Evolutionary conservation across 257 asterid genomes (phyloP).

Genomic region (Solanum boliviense): DNA sequence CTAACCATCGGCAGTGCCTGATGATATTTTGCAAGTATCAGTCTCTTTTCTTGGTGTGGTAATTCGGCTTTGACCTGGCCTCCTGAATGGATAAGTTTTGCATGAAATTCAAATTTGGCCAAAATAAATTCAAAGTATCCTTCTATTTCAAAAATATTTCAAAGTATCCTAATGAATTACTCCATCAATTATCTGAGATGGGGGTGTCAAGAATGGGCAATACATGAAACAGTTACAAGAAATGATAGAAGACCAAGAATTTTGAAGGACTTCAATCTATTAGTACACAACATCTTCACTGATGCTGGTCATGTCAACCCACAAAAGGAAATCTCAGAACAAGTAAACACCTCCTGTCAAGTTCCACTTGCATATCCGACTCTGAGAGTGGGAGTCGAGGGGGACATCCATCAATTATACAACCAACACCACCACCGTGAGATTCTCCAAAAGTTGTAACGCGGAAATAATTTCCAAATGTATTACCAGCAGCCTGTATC

Average conservation of each 20-base stretch:
- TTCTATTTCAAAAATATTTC: too few relatives aligned
- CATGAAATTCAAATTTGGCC: not conserved
- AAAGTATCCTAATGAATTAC: not conserved
- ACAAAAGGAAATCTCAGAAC: not conserved
- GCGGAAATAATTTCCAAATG: constrained; percentile 72
- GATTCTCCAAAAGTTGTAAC: constrained; percentile 97
- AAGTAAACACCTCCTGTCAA: constrained; percentile 72
- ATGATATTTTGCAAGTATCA: constrained; percentile 77
- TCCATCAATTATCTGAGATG: not conserved
- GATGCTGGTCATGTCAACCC: not conserved
- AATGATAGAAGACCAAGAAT: not conserved
- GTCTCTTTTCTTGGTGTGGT: constrained; percentile 98
- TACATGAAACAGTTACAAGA: not conserved
- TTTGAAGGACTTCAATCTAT: not conserved
- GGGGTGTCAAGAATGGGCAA: not conserved
- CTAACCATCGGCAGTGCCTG: constrained; percentile 82
- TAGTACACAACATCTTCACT: not conserved
- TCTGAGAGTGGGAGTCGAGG: constrained; percentile 88
- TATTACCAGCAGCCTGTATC: constrained; percentile 67
- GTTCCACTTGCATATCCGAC: constrained; percentile 87
- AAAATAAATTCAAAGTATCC: not conserved
- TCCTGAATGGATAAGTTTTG: constrained; percentile 35
- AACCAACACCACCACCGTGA: constrained; percentile 98
- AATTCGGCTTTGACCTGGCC: constrained; percentile 98
- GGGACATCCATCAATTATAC: constrained; percentile 94